A percentile compares a stretch with the other conserved stretches of the same genome.
Evolutionary conservation across 176 grass and related monocot species (phyloP).

Genomic region (Thalia dealbata): DNA sequence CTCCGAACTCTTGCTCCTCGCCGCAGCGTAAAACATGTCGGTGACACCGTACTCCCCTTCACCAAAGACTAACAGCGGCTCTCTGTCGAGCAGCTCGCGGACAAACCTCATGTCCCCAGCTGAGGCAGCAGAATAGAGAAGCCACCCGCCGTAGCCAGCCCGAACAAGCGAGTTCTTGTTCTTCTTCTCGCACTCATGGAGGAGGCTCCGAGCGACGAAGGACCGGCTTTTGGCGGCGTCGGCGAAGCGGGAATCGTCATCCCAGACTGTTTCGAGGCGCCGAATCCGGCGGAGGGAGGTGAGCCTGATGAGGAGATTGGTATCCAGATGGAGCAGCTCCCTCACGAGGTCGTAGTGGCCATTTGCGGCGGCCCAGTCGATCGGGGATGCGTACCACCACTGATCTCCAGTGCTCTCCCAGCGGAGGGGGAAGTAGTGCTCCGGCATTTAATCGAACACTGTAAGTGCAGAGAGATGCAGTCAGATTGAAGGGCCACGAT

Average conservation of each 20-base stretch:
- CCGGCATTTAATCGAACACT: constrained; percentile 24
- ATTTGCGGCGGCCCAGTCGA: constrained; percentile 80
- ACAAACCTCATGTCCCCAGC: constrained; percentile 65
- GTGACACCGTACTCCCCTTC: constrained; percentile 97
- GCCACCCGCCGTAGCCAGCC: constrained; percentile 86
- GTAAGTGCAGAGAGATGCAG: no score
- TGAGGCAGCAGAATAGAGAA: constrained; percentile 74
- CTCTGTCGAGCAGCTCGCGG: constrained; percentile 57
- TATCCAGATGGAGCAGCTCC: constrained; percentile 75
- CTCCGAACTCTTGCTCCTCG: constrained; percentile 43
- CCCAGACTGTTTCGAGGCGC: constrained; percentile 90
- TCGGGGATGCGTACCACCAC: constrained; percentile 96
- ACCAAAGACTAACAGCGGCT: constrained; percentile 71
- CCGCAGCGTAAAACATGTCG: constrained; percentile 72
- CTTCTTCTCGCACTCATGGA: constrained; percentile 63
- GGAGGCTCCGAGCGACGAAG: constrained; percentile 41
- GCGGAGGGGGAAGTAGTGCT: constrained; percentile 70
- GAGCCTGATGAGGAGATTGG: constrained; percentile 98
- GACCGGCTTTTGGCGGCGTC: constrained; percentile 47
- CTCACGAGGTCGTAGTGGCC: constrained; percentile 91
- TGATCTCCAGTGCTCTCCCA: constrained; percentile 99
- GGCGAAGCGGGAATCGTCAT: constrained; percentile 54
- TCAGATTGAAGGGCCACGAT: no score
- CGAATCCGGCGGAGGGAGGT: constrained; percentile 86
- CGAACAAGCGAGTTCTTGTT: constrained; percentile 66